phyloP scores from a whole-genome alignment of 163 green algal genomes.

The Scenedesmus sp. region DNA sequence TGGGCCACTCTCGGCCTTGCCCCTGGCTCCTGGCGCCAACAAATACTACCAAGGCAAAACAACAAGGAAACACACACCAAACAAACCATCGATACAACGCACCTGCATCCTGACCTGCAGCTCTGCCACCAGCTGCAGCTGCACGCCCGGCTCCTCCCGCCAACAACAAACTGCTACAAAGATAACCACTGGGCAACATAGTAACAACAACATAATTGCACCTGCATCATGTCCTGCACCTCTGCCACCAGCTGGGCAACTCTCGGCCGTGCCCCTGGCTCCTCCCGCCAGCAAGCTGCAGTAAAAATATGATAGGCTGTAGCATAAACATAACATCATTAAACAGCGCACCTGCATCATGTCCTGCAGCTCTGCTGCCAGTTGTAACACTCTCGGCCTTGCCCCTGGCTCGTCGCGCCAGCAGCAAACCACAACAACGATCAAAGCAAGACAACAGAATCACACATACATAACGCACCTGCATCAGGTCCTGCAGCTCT shows the following conservation, averaged over 20 bases:
- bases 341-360: conserved; percentile 35
- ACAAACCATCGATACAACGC: no score
- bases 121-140: no score
- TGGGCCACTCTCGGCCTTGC: neutral
- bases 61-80: no score
- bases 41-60: conserved; percentile 49
- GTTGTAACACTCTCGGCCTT: neutral
- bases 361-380: conserved; percentile 14
- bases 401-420: conserved; percentile 59
- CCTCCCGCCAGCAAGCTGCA: conserved; percentile 69
- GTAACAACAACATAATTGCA: neutral
- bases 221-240: conserved; percentile 33
- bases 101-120: no score
- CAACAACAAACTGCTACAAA: neutral
- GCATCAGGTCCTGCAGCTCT: no score
- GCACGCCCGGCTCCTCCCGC: neutral
- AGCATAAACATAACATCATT: neutral
- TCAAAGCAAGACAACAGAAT: no score
- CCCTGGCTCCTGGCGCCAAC: conserved; percentile 64
- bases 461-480: no score
- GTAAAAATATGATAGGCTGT: no score
- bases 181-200: neutral
- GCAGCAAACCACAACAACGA: conserved; percentile 57
- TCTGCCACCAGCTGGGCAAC: neutral
- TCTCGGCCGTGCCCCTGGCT: neutral